Base-by-base conservation (phyloP, 2,329 filamentous ascomycete genomes). In the Dendryphion nanum region DNA sequence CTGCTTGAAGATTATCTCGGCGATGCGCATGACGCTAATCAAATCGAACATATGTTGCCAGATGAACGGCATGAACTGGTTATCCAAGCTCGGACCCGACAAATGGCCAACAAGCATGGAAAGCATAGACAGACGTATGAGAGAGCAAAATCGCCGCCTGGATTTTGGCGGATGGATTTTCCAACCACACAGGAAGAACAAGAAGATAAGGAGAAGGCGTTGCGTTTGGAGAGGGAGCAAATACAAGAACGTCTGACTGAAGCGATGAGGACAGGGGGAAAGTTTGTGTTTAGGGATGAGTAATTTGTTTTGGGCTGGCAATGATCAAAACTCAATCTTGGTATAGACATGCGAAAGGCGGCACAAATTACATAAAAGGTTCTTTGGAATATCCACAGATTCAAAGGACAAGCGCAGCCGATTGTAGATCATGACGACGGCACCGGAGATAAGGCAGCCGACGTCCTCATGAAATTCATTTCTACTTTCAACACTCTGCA, bases 121-220 rank as follows among this genome's bases (percentile, higher is more conserved):
- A 88, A 77, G 59, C 90, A 96, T 65, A 77, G 85, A 39, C 79
- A 91, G 51, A 76, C 81, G 18, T 89, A 85, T 63, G 78, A 83
- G 42, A 78, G 89, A 35, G 76, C 79, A 45, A 74, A 71, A 30
- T 88, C 85, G 7, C 90, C 93, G 10, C 88, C 89, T 2, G 90
- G 89, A 0, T 97, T 88, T 61, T 98, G 93, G 93, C 77, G 87
- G 37, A 78, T 85, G 2, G 91, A 95, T 51, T 95, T 98, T 61
- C 90, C 91, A 1, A 81, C 72, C 18, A 96, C 93, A 1, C 93
- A 97, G 61, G 87, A 96, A 64, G 67, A 83, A 18, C 72, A 79
- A 50, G 70, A 74, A 36, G 81, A 91, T 53, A 78, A 78, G 40
- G 74, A 76, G 42, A 81, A 82, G 57, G 85, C 85, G 0, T 74